These are phyloP conservation scores for Lyophyllum semitale DNA, from an alignment of 768 basidiomycete species.

Conservation along the genomic window DNA sequence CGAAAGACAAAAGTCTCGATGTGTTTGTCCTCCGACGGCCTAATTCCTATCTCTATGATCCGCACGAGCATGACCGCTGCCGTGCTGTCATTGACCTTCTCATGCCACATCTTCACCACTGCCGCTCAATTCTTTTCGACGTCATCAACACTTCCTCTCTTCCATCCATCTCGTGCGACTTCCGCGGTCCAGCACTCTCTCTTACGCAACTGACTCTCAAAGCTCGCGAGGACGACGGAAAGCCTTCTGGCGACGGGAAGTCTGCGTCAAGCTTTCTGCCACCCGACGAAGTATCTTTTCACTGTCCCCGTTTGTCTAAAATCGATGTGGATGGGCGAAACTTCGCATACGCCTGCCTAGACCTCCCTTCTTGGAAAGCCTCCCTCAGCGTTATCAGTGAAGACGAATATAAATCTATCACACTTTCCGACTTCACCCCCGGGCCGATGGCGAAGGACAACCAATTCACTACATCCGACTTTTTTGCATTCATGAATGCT, in stretches of 20 bases:
- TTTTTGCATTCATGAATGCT: neutral
- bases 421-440: neutral
- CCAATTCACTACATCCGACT: neutral
- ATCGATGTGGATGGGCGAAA: neutral
- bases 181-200: conserved; percentile 1
- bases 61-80: conserved; percentile 12
- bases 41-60: conserved; percentile 5
- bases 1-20: conserved; percentile 12
- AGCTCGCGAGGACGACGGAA: conserved; percentile 17
- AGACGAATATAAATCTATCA: neutral
- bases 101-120: conserved; percentile 16
- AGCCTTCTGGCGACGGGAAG: neutral
- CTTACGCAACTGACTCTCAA: conserved; percentile 11
- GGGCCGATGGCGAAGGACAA: neutral
- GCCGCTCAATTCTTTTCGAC: conserved; percentile 19
- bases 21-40: conserved; percentile 17
- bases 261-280: neutral
- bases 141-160: conserved; percentile 20
- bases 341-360: neutral
- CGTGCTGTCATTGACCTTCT: conserved; percentile 16
- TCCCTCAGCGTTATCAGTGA: too few relatives aligned
- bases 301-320: neutral
- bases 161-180: conserved; percentile 15
- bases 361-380: neutral
- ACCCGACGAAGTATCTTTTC: neutral